phyloP scores from a whole-genome alignment of 495 filamentous ascomycete species.

The Cenococcum geophilum region DNA sequence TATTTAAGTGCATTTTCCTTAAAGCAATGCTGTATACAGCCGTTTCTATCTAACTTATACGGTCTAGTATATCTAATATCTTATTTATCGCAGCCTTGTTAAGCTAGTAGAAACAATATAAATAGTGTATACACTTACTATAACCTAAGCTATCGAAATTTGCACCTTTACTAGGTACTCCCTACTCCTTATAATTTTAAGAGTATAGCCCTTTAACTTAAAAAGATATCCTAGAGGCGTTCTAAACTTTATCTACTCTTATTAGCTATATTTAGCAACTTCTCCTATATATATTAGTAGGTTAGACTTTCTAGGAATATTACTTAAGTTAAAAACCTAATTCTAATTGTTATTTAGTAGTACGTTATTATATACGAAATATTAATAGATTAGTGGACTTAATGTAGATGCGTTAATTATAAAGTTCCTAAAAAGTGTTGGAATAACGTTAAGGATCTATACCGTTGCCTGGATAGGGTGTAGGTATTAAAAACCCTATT shows the following conservation, averaged over 20 bases:
- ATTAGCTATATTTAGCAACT: background rate
- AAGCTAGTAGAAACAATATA: slow-evolving; percentile 1
- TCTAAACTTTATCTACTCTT: too few relatives aligned
- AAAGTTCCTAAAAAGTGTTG: background rate
- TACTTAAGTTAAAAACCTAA: background rate
- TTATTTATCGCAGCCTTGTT: background rate
- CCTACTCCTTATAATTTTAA: background rate
- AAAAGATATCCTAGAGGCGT: too few relatives aligned
- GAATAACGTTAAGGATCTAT: background rate
- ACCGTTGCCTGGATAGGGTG: background rate
- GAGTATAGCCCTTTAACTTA: background rate
- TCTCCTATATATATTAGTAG: background rate
- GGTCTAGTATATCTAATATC: background rate
- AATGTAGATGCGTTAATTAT: background rate
- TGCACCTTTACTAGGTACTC: background rate
- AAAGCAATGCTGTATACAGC: background rate
- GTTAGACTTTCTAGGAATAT: background rate
- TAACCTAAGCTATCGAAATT: background rate
- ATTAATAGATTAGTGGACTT: background rate
- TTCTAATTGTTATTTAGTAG: background rate
- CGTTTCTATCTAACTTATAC: too few relatives aligned
- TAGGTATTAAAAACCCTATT: background rate
- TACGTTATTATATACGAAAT: background rate
- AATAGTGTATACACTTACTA: background rate
- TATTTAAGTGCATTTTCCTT: slow-evolving; percentile 1